Base-by-base conservation (phyloP, 1,284 basidiomycete species). In the Takashimella koratensis region DNA sequence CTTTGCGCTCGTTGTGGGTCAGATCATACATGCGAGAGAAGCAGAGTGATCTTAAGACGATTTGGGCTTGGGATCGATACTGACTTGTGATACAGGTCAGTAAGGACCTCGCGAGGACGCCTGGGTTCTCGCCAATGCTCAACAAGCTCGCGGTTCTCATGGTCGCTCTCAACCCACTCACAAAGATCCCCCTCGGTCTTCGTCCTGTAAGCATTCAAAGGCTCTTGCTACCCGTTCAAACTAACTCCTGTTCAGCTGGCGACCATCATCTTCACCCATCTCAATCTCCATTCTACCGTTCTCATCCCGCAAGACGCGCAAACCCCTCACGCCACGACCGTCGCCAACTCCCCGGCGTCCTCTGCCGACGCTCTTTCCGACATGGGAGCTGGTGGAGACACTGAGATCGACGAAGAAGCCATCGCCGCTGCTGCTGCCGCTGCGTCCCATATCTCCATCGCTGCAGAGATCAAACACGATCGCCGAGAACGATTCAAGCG, bases 131-230 rank as follows among this genome's bases (percentile, higher is more conserved):
- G 49, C 78, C 81, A 0, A 61, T 78, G 3, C 74, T 97, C 12
- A 94, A 92, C 68, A 79, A 83, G 53, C 60, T 89, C 21, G 87
- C 86, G 4, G 81, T 96, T 24, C 91, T 89, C 86, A 84, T 91
- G 77, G 84, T 97, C 3, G 73, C 73, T 21, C 52, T 76, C 43
- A 76, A 73, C 53, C 67, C 70, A 2, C 43, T 73, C n/a, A 86
- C 90, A 10, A 96, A 96, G 75, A 90, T 89, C 69, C 88, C 90
- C 5, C 78, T 97, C 24, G 84, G 85, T 20, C 85, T 87, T 2
- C 81, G 90, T 66, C 94, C 93, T 11, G 86, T 87, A 66, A 58
- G 85, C 78, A 1, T 12, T 19, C 24, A n/a, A 11, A 3, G 4
- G 21, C 13, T 48, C 22, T 8, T 19, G 19, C 43, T 23, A 11